Percentiles rank a stretch among this genome's conserved stretches.
Conservation (phyloP, 768 basidiomycete species). For the Chalciporus pseudorubinellus region DNA sequence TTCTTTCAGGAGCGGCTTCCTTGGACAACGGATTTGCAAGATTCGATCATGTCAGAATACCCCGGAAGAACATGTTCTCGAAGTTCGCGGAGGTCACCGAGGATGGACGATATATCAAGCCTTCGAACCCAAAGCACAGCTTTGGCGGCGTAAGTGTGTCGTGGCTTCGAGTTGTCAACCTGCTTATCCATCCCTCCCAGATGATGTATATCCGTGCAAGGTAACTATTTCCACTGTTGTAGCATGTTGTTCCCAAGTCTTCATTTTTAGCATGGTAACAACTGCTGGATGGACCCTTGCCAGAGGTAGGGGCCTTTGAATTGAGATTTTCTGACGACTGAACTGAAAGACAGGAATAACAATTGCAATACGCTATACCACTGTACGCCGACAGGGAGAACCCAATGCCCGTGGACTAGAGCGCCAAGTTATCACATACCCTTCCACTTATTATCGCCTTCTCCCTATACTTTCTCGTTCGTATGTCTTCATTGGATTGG, state of each 20-base stretch:
- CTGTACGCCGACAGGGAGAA: slow-evolving; percentile 68
- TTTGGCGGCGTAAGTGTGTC: slow-evolving; percentile 62
- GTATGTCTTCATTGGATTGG: slow-evolving; percentile 67
- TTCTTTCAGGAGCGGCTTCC: slow-evolving; percentile 44
- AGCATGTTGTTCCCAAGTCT: not conserved
- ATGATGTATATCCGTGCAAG: slow-evolving; percentile 72
- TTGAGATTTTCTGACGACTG: not conserved
- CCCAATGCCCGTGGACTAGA: slow-evolving; percentile 52
- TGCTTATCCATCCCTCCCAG: slow-evolving; percentile 30
- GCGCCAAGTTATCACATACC: slow-evolving; percentile 65
- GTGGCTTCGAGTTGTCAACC: not conserved
- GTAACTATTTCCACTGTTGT: slow-evolving; percentile 30
- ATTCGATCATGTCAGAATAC: slow-evolving; percentile 64
- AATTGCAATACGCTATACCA: slow-evolving; percentile 68
- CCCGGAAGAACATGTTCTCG: slow-evolving; percentile 70
- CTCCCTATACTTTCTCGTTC: slow-evolving; percentile 67
- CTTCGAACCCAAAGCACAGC: slow-evolving; percentile 71
- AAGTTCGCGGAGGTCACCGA: slow-evolving; percentile 69
- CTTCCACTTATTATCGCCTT: slow-evolving; percentile 71
- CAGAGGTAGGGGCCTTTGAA: slow-evolving; percentile 43
- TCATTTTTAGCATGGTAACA: slow-evolving; percentile 54
- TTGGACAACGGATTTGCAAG: slow-evolving; percentile 69
- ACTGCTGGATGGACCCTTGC: slow-evolving; percentile 61
- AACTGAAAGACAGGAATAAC: slow-evolving; percentile 42
- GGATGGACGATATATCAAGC: slow-evolving; percentile 60